phyloP scores from a whole-genome alignment of 352 stramenopile species.

The Plasmopara muralis region DNA sequence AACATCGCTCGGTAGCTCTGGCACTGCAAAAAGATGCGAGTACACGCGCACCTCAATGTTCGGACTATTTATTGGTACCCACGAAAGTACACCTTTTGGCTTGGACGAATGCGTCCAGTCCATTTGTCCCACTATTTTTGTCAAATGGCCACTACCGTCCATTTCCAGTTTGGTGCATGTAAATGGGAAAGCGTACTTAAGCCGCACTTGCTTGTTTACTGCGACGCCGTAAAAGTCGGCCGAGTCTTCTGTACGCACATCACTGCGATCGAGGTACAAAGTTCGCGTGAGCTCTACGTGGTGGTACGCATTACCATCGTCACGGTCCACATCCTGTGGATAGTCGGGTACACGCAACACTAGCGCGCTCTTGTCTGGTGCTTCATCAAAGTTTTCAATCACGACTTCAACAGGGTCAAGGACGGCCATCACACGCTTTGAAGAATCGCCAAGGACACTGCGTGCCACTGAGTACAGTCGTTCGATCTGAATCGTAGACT shows the following conservation, averaged over 20 bases:
- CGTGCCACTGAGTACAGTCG: slow-evolving; percentile 67
- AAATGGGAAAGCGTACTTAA: slow-evolving; percentile 95
- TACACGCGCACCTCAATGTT: slow-evolving; percentile 93
- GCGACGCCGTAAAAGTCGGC: slow-evolving; percentile 94
- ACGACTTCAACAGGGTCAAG: slow-evolving; percentile 72
- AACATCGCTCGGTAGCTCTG: slow-evolving; percentile 59
- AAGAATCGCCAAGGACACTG: slow-evolving; percentile 55
- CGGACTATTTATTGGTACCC: slow-evolving; percentile 85
- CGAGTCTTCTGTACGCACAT: slow-evolving; percentile 55
- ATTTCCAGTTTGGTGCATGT: slow-evolving; percentile 87
- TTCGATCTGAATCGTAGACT: slow-evolving; percentile 86
- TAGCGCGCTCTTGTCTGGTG: slow-evolving; percentile 32
- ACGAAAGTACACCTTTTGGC: slow-evolving; percentile 94
- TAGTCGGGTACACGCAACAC: slow-evolving; percentile 59
- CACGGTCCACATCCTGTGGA: slow-evolving; percentile 60
- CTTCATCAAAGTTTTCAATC: slow-evolving; percentile 57
- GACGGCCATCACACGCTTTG: slow-evolving; percentile 74
- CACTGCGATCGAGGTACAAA: slow-evolving; percentile 66
- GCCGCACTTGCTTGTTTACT: slow-evolving; percentile 91
- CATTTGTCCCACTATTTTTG: slow-evolving; percentile 52
- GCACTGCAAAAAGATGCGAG: slow-evolving; percentile 94
- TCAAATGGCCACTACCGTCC: slow-evolving; percentile 44
- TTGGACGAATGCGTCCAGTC: slow-evolving; percentile 81
- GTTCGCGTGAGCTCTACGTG: slow-evolving; percentile 52
- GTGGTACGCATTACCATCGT: slow-evolving; percentile 49